A percentile compares a stretch with the other conserved stretches of the same genome.
These are phyloP conservation scores for Physaria fendleri DNA, from an alignment of 345 rosid species.

Conservation along the genomic window DNA sequence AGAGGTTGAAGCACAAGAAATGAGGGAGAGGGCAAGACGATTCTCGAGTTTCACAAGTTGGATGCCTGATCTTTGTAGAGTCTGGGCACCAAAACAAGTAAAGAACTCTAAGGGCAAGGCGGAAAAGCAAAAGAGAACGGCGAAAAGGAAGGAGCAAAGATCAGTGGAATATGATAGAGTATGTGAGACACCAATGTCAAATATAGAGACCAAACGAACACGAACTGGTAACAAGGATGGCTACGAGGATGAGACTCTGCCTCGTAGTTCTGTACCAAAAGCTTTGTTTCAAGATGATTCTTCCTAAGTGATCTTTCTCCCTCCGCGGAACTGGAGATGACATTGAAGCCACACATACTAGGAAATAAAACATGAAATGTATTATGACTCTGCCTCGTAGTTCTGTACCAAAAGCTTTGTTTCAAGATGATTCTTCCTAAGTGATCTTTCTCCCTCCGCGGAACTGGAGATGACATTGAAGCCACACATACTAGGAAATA, in stretches of 20 bases:
- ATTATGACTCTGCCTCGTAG: slow-evolving; percentile 23
- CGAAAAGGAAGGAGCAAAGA: slow-evolving; percentile 42
- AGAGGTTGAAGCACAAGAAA: slow-evolving; percentile 56
- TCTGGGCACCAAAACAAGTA: slow-evolving; percentile 80
- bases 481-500: slow-evolving; percentile 2
- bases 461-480: neutral
- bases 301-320: slow-evolving; percentile 1
- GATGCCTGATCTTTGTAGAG: slow-evolving; percentile 82
- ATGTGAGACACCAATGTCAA: slow-evolving; percentile 66
- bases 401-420: slow-evolving; percentile 67
- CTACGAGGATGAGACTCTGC: slow-evolving; percentile 20
- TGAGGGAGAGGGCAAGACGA: slow-evolving; percentile 77
- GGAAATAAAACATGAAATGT: neutral
- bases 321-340: neutral
- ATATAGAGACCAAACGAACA: slow-evolving; percentile 37
- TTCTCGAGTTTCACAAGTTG: slow-evolving; percentile 76
- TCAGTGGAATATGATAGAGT: slow-evolving; percentile 50
- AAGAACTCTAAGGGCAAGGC: slow-evolving; percentile 27
- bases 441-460: neutral
- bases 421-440: slow-evolving; percentile 45
- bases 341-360: neutral
- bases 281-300: slow-evolving; percentile 61
- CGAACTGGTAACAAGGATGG: slow-evolving; percentile 28
- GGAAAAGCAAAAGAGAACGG: slow-evolving; percentile 32
- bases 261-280: slow-evolving; percentile 53